Conservation (phyloP, 164 flowering plant species). For the Liriodendron chinense region DNA sequence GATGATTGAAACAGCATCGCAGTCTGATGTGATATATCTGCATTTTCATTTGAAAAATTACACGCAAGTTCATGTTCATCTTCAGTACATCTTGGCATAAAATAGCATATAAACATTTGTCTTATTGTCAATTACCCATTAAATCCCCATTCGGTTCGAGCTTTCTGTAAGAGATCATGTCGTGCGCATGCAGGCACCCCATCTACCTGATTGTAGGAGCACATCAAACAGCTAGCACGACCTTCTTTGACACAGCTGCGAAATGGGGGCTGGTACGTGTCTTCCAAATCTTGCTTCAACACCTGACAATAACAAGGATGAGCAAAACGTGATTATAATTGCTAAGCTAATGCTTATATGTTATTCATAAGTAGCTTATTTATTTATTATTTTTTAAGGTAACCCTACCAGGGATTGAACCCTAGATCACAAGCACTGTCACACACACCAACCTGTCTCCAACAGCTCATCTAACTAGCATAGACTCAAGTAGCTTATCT, state of each 20-base stretch:
- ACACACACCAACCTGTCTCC: too few species aligned
- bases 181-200: conserved; percentile 85
- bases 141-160: conserved; percentile 81
- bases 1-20: conserved; percentile 93
- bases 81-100: background rate
- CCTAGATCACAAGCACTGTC: too few species aligned
- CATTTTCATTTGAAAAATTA: conserved; percentile 5
- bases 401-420: too few species aligned
- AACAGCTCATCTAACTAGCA: too few species aligned
- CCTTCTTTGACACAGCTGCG: conserved; percentile 73
- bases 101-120: background rate
- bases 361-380: too few species aligned
- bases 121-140: conserved; percentile 49
- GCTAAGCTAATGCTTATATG: too few species aligned
- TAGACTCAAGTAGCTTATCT: too few species aligned
- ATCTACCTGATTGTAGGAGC: conserved; percentile 81
- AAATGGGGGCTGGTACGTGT: conserved; percentile 86
- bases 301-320: conserved; percentile 37
- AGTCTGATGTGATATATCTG: conserved; percentile 93
- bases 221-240: conserved; percentile 94
- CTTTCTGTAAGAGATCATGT: conserved; percentile 53
- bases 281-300: conserved; percentile 81
- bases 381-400: too few species aligned
- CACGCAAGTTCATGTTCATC: background rate
- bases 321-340: background rate